These are phyloP conservation scores for Microdochium nivale DNA, from an alignment of 2,329 filamentous ascomycete species.

Conservation along the genomic window DNA sequence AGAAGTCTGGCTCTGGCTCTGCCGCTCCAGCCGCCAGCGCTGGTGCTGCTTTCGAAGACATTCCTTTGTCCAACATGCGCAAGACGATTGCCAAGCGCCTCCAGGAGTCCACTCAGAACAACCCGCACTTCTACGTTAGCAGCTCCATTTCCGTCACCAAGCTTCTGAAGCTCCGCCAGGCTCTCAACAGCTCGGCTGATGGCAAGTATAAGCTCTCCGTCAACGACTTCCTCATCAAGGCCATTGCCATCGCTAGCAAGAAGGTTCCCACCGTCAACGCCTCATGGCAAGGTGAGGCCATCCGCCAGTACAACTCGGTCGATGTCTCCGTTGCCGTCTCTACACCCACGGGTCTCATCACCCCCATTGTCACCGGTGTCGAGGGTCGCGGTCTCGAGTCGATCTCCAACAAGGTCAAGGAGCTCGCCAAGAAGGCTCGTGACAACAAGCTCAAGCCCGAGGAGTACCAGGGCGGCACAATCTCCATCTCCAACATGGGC, in stretches of 20 bases:
- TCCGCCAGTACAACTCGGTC: slow-evolving; percentile 87
- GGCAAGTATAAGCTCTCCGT: slow-evolving; percentile 99
- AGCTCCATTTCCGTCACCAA: slow-evolving; percentile 86
- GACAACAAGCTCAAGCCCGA: slow-evolving; percentile 99
- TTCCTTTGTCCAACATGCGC: slow-evolving; percentile 84
- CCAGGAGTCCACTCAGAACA: slow-evolving; percentile 79
- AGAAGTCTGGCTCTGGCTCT: slow-evolving; percentile 64
- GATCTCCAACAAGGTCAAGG: slow-evolving; percentile 88
- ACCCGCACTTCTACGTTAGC: slow-evolving; percentile 97
- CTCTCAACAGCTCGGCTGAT: slow-evolving; percentile 79
- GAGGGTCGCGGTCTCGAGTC: slow-evolving; percentile 77
- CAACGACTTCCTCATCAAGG: slow-evolving; percentile 99
- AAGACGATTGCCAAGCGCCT: slow-evolving; percentile 94
- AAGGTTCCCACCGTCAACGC: slow-evolving; percentile 96
- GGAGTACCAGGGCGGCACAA: slow-evolving; percentile 97
- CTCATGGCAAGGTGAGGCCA: slow-evolving; percentile 82
- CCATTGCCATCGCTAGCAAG: slow-evolving; percentile 75
- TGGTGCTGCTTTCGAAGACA: slow-evolving; percentile 70
- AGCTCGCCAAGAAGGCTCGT: slow-evolving; percentile 89
- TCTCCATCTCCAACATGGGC: slow-evolving; percentile 99
- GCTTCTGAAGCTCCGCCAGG: slow-evolving; percentile 90
- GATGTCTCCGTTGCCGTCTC: slow-evolving; percentile 95
- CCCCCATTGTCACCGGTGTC: slow-evolving; percentile 88
- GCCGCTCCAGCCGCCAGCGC: slow-evolving; percentile 40
- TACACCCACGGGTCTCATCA: slow-evolving; percentile 90